A percentile compares a stretch with the other conserved stretches of the same genome.
Conservation (phyloP, 768 basidiomycete genomes). For the Cystofilobasidium ferigula region DNA sequence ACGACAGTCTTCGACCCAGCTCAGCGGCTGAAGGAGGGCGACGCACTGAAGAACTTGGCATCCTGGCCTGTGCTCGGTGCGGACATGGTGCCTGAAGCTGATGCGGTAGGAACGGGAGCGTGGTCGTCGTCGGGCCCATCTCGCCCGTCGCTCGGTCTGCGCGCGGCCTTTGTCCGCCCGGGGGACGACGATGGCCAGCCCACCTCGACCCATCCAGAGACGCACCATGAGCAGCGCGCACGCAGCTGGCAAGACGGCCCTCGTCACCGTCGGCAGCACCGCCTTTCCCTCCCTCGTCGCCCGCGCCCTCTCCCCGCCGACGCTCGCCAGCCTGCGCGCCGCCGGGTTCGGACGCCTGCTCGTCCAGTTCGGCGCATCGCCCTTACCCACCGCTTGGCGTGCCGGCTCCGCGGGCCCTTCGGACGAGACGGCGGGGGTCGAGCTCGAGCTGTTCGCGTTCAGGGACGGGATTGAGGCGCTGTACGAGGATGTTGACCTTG, state of each 20-base stretch:
- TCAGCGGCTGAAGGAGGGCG: not conserved
- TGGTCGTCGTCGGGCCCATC: not conserved
- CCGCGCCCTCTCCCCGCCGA: slow-evolving; percentile 48
- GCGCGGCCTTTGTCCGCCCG: not conserved
- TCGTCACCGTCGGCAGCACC: slow-evolving; percentile 86
- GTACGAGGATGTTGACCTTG: slow-evolving; percentile 56
- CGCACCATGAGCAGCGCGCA: not conserved
- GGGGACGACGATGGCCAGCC: not conserved
- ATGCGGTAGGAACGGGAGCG: not conserved
- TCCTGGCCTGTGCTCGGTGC: slow-evolving; percentile 26
- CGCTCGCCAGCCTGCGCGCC: slow-evolving; percentile 47
- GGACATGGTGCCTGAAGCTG: slow-evolving; percentile 12
- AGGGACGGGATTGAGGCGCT: slow-evolving; percentile 59
- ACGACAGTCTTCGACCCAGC: not conserved
- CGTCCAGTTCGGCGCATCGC: slow-evolving; percentile 69
- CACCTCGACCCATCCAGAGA: not conserved
- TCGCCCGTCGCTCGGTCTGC: not conserved
- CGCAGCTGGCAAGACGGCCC: slow-evolving; percentile 35
- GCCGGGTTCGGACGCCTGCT: slow-evolving; percentile 54
- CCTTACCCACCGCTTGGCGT: slow-evolving; percentile 39
- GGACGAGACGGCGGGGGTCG: slow-evolving; percentile 41
- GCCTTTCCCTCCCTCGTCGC: slow-evolving; percentile 66
- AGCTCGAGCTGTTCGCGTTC: slow-evolving; percentile 60
- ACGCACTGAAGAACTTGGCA: slow-evolving; percentile 40
- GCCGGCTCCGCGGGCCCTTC: slow-evolving; percentile 25